A percentile compares a stretch with the other conserved stretches of the same genome.
These are phyloP conservation scores for Stereocaulon alpinum DNA, from an alignment of 495 filamentous ascomycete species.

Conservation along the genomic window DNA sequence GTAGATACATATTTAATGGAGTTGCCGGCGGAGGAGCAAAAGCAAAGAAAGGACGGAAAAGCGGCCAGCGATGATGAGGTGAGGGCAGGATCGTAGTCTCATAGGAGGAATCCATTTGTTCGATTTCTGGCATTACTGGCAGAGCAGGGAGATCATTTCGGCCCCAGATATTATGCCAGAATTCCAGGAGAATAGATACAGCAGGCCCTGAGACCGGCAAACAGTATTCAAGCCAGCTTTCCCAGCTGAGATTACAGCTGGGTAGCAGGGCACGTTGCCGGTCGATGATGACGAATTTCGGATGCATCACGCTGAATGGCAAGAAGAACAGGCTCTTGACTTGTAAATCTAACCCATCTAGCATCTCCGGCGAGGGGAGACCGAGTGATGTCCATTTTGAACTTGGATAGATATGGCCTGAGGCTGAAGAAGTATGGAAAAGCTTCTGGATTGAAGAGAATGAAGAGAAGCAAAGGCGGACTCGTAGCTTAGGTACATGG, in stretches of 20 bases:
- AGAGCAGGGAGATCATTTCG: constrained; percentile 16
- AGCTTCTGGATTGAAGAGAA: constrained; percentile 56
- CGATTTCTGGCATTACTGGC: neutral
- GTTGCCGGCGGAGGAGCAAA: constrained; percentile 32
- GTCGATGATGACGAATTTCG: constrained; percentile 66
- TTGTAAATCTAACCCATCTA: constrained; percentile 48
- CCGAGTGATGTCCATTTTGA: constrained; percentile 48
- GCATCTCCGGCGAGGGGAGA: constrained; percentile 40
- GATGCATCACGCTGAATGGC: constrained; percentile 68
- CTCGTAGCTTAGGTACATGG: constrained; percentile 30
- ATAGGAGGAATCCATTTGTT: neutral
- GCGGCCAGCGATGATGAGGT: constrained; percentile 54
- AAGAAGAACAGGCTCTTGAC: constrained; percentile 63
- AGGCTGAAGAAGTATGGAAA: constrained; percentile 45
- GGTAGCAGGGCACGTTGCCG: constrained; percentile 48
- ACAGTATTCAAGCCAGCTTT: constrained; percentile 64
- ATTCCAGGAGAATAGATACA: constrained; percentile 43
- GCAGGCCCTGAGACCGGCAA: constrained; percentile 48
- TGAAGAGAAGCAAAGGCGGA: constrained; percentile 58
- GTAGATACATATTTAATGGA: constrained; percentile 54
- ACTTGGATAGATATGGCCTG: constrained; percentile 48
- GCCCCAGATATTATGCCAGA: constrained; percentile 51
- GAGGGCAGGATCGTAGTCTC: constrained; percentile 54
- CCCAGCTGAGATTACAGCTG: constrained; percentile 69
- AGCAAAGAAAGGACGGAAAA: constrained; percentile 27